Percentiles rank a stretch among this genome's conserved stretches.
These are phyloP conservation scores for Boletus eberwhitei DNA, from an alignment of 768 basidiomycete genomes.

Conservation along the genomic window DNA sequence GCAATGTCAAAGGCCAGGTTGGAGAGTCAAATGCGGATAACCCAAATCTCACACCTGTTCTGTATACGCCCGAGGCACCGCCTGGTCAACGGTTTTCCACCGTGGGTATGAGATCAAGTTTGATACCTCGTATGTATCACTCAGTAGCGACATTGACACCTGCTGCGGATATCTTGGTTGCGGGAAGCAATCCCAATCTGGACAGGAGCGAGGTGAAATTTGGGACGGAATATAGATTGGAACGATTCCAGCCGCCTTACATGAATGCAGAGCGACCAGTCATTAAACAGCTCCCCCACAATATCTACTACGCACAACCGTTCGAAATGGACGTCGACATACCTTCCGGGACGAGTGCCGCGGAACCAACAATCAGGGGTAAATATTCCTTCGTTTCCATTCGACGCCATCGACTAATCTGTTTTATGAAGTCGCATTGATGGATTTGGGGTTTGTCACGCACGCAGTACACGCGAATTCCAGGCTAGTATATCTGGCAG, in stretches of 20 bases:
- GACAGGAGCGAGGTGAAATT: conserved; percentile 71
- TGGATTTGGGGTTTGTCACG: conserved; percentile 83
- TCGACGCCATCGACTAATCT: conserved; percentile 2
- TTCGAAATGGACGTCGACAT: conserved; percentile 44
- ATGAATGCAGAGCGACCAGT: conserved; percentile 59
- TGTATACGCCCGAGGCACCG: conserved; percentile 61
- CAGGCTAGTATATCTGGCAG: conserved; percentile 65
- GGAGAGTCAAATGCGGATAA: conserved; percentile 78
- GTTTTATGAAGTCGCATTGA: conserved; percentile 52
- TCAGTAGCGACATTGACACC: conserved; percentile 82
- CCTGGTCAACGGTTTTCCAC: conserved; percentile 56
- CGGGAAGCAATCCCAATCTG: conserved; percentile 81
- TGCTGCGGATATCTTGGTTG: conserved; percentile 67
- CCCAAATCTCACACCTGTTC: conserved; percentile 62
- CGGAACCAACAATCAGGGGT: conserved; percentile 50
- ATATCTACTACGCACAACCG: conserved; percentile 44
- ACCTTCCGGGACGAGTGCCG: conserved; percentile 35
- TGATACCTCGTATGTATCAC: conserved; percentile 76
- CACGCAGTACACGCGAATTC: conserved; percentile 75
- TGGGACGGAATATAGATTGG: conserved; percentile 86
- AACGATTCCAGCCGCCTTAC: conserved; percentile 84
- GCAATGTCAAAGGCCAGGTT: conserved; percentile 64
- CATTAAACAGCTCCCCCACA: conserved; percentile 35
- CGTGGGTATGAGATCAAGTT: conserved; percentile 56
- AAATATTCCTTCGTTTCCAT: conserved; percentile 6